A percentile compares a stretch with the other conserved stretches of the same genome.
phyloP scores from a whole-genome alignment of 768 basidiomycete genomes.

The Pluteus cervinus region DNA sequence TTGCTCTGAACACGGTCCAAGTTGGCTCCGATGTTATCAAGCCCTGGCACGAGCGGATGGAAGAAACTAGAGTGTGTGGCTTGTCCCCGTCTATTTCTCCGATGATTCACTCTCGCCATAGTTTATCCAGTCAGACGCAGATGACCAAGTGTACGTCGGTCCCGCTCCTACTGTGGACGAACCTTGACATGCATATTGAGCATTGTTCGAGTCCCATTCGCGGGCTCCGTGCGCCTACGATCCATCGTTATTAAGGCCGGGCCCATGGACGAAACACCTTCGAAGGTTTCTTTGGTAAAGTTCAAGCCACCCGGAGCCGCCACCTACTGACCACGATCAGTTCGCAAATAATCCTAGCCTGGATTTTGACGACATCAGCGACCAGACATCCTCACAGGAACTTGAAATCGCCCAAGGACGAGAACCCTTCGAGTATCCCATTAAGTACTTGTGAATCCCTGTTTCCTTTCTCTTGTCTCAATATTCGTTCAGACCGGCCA shows the following conservation, averaged over 20 bases:
- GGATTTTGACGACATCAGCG: slow-evolving; percentile 72
- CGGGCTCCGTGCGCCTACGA: slow-evolving; percentile 78
- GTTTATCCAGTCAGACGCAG: slow-evolving; percentile 86
- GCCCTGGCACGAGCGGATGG: slow-evolving; percentile 75
- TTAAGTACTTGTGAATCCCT: slow-evolving; percentile 51
- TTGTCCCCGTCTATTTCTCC: slow-evolving; percentile 4
- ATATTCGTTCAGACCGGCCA: slow-evolving; percentile 55
- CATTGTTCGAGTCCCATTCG: slow-evolving; percentile 83
- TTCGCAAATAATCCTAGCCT: slow-evolving; percentile 72
- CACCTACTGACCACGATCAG: slow-evolving; percentile 28
- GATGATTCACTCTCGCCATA: slow-evolving; percentile 21
- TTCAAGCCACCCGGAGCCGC: background rate
- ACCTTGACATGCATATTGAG: slow-evolving; percentile 28
- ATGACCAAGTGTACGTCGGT: slow-evolving; percentile 72
- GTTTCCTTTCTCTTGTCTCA: background rate
- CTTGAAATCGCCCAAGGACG: slow-evolving; percentile 62
- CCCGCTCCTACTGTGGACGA: background rate
- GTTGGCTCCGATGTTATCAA: slow-evolving; percentile 64
- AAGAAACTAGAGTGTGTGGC: slow-evolving; percentile 58
- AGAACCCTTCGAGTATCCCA: slow-evolving; percentile 79
- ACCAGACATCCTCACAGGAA: slow-evolving; percentile 63
- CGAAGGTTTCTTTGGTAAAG: slow-evolving; percentile 63
- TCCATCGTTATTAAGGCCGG: slow-evolving; percentile 82
- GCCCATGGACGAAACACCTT: slow-evolving; percentile 71
- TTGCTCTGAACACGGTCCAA: slow-evolving; percentile 65